phyloP scores from a whole-genome alignment of 257 asterid species.

The Dorcoceras hygrometricum region DNA sequence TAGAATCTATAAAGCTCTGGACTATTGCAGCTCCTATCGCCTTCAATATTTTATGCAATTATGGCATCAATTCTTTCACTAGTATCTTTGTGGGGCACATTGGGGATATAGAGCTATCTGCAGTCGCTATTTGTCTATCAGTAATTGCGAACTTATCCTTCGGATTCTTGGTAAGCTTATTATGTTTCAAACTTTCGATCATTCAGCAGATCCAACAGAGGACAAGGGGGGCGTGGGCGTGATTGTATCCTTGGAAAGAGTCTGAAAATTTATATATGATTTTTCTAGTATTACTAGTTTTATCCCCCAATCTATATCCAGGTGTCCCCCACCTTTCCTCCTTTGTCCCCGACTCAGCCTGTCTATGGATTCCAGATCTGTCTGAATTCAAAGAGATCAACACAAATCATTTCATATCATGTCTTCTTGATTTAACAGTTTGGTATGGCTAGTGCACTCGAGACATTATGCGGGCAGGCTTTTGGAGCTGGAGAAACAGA shows the following conservation, averaged over 20 bases:
- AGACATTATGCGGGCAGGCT: constrained; percentile 93
- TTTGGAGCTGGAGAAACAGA: constrained; percentile 85
- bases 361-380: neutral
- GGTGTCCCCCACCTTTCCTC: neutral
- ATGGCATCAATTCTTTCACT: constrained; percentile 86
- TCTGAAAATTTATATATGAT: neutral
- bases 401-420: neutral
- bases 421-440: constrained; percentile 39
- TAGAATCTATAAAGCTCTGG: constrained; percentile 78
- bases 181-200: neutral
- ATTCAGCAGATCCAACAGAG: neutral
- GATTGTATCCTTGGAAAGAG: neutral
- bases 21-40: constrained; percentile 86
- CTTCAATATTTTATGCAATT: constrained; percentile 84
- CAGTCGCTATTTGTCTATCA: constrained; percentile 80
- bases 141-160: constrained; percentile 85
- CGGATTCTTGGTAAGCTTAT: constrained; percentile 83
- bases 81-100: constrained; percentile 85
- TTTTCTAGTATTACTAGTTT: neutral
- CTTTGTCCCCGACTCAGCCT: neutral
- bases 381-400: neutral
- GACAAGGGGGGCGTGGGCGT: neutral
- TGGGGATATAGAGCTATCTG: constrained; percentile 91
- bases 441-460: constrained; percentile 97
- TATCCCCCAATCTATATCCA: neutral